phyloP scores from a whole-genome alignment of 805 yeast genomes.

The Ogataea trehaloabstinens region DNA sequence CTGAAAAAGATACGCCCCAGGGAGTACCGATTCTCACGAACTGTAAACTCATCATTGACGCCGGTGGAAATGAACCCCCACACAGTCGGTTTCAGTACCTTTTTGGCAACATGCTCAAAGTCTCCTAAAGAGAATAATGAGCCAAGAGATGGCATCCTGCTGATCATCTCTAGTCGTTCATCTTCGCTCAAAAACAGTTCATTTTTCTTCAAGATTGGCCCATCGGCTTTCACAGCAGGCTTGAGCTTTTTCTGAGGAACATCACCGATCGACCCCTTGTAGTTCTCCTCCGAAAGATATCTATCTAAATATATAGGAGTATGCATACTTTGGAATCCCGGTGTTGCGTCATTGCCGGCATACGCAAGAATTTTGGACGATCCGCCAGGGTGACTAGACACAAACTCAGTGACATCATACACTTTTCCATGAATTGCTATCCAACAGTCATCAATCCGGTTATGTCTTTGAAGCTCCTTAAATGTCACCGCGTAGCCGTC shows the following conservation, averaged over 20 bases:
- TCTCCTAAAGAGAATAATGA: constrained; percentile 74
- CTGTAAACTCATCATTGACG: constrained; percentile 81
- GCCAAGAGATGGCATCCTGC: constrained; percentile 62
- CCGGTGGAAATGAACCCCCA: constrained; percentile 90
- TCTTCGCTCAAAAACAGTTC: constrained; percentile 25
- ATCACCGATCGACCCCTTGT: constrained; percentile 35
- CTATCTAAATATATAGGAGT: constrained; percentile 24
- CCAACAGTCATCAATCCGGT: constrained; percentile 69
- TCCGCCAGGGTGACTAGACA: constrained; percentile 48
- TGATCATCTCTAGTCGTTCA: constrained; percentile 35
- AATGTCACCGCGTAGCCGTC: constrained; percentile 8
- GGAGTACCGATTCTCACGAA: constrained; percentile 83
- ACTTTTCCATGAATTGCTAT: constrained; percentile 75
- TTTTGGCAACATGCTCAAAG: constrained; percentile 81
- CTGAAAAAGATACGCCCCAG: constrained; percentile 81
- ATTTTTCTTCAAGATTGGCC: constrained; percentile 11
- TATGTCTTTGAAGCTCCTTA: constrained; percentile 45
- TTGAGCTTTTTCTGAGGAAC: constrained; percentile 26
- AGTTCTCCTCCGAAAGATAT: constrained; percentile 26
- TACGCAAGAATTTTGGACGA: constrained; percentile 37
- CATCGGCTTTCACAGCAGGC: constrained; percentile 25
- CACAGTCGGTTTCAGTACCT: constrained; percentile 67
- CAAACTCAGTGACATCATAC: constrained; percentile 63
- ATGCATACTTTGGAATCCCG: constrained; percentile 28
- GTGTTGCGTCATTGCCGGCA: constrained; percentile 52